Base-by-base conservation (phyloP, 768 basidiomycete species). In the Albatrellus ellisii region DNA sequence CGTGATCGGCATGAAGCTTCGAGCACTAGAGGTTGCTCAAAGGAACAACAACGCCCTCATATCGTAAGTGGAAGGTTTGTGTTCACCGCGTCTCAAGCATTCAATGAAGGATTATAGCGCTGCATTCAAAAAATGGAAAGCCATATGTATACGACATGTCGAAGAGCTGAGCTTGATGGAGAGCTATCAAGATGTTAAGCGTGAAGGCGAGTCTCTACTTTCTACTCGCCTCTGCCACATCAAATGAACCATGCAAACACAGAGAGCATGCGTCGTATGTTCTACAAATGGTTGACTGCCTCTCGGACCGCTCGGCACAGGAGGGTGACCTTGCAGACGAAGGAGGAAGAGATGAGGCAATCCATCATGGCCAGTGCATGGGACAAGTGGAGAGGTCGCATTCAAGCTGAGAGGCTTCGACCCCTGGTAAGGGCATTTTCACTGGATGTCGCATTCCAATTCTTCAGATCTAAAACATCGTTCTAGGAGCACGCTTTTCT, bases 361-460 rank as follows among this genome's bases (percentile, higher is more conserved):
- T 62, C 63, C 11, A 53, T 66, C 21, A 59, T 79, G 24, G 66
- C 69, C 25, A 62, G 60, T 24, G 72, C 71, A 12, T 89, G 85
- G 85, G 81, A 86, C 42, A 78, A 65, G 52, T 91, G 88, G 88
- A 64, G 77, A 53, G 84, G 80, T 42, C 73, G 68, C 22, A 86
- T 75, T 56, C 69, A 65, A 47, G 73, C 79, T 39, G 75, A 75
- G 47, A 67, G 66, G 46, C 61, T 90, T 37, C 72, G 71, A 21
- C 79, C 80, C 11, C 58, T 80, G 53, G 84, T 85, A 43, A 54
- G 73, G 53, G 17, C 15, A 35, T 12, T 22, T 36, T 29, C 14
- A 36, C 24, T 26, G n/a, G 20, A 15, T 18, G 6, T 8, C 20
- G 17, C n/a, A 14, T 18, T 5, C 28, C 12, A 17, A 10, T 36